Conservation (phyloP, 2,329 filamentous ascomycete genomes). For the Colletotrichum destructivum region DNA sequence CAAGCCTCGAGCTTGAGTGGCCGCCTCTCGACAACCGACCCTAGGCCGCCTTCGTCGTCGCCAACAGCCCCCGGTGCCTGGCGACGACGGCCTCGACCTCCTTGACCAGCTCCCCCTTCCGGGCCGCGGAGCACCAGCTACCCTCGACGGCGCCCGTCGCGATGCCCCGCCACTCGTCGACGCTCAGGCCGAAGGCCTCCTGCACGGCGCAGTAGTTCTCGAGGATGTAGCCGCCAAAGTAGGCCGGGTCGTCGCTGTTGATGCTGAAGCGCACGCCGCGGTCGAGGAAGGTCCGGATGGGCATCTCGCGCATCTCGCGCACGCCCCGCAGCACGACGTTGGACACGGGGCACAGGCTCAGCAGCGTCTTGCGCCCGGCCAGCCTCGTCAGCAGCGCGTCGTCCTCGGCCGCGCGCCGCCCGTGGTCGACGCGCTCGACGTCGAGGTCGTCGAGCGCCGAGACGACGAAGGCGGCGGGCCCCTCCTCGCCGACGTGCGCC, state of each 20-base stretch:
- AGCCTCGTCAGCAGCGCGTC: slow-evolving; percentile 70
- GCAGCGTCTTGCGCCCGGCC: slow-evolving; percentile 69
- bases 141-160: slow-evolving; percentile 73
- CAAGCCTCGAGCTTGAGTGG: neutral
- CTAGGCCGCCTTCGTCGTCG: neutral
- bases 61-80: slow-evolving; percentile 6
- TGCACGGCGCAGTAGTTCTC: slow-evolving; percentile 85
- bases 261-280: slow-evolving; percentile 77
- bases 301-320: slow-evolving; percentile 54
- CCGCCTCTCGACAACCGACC: neutral
- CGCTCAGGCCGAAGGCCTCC: slow-evolving; percentile 74
- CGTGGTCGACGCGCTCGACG: slow-evolving; percentile 81
- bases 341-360: slow-evolving; percentile 39
- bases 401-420: slow-evolving; percentile 76
- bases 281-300: slow-evolving; percentile 75
- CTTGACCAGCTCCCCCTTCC: slow-evolving; percentile 72
- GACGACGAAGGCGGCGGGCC: slow-evolving; percentile 76
- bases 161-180: slow-evolving; percentile 78
- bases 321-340: slow-evolving; percentile 52
- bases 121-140: slow-evolving; percentile 73
- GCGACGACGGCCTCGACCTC: slow-evolving; percentile 55
- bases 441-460: slow-evolving; percentile 74
- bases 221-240: slow-evolving; percentile 82
- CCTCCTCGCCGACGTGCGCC: slow-evolving; percentile 84
- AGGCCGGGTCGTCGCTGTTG: slow-evolving; percentile 82